Base-by-base conservation (phyloP, 306 rosid genomes). In the Begonia masoniana region DNA sequence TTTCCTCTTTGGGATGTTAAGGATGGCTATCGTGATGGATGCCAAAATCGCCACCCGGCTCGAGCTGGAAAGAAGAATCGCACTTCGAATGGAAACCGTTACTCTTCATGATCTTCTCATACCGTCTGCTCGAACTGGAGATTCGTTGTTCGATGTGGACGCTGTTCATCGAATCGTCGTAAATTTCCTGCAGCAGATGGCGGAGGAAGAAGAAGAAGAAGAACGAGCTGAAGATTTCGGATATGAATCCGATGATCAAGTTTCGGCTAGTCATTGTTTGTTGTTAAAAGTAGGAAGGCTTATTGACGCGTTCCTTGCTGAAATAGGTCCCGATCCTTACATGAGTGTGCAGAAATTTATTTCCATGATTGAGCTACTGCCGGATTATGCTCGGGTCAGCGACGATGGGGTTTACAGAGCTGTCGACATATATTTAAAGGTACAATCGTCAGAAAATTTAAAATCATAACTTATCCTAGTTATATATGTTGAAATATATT, bases 371-470 rank as follows among this genome's bases (percentile, higher is more conserved):
- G 93, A 84, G 75, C 61, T 80, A 71, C 78, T 88, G 19, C 97
- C 95, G 11, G 88, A 84, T 53, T 80, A 88, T 74, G 88, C 95
- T 68, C 88, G 93, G n/a, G 84, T 84, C 43, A 68, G 84, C 1
- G 88, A 80, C 24, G 97, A 88, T 64, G 93, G 97, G 39, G 74
- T 84, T 51, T 88, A 88, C 43, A 76, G 95, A 73, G 93, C 97
- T 1, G 19, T 84, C 15, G 97, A 88, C 65, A 78, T 88, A 47
- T 84, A 82, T 66, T 55, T 88, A 69, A 88, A 88, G 84, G 97
- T 82, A 78, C 62, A 51, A 46, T 52, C 9, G 55, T 13, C 19
- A 52, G 9, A 6, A 7, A 31, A 7, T 31, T 31, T 31, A 31
- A 31, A 31, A 31, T 31, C 39, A 31, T 5, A 31, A 31, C 39